Conservation (phyloP, 192 early-diverging fungal genomes). For the Podochytrium sp. region DNA sequence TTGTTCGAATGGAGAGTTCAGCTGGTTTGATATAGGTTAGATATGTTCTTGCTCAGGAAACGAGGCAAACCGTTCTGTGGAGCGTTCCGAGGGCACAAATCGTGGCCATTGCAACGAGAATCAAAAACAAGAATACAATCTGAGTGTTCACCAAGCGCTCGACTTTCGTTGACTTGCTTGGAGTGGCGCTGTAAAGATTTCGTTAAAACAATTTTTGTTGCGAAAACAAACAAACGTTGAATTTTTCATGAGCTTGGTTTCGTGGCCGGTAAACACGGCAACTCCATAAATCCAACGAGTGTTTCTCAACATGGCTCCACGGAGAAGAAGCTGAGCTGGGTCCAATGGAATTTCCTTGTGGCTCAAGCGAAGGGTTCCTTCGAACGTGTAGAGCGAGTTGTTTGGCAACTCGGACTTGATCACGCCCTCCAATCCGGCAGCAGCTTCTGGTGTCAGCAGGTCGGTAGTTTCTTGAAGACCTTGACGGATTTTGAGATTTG, state of each 20-base stretch:
- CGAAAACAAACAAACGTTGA: conserved; percentile 63
- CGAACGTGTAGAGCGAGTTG: conserved; percentile 95
- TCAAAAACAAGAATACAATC: conserved; percentile 90
- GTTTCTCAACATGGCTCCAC: conserved; percentile 93
- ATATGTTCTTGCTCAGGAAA: neutral
- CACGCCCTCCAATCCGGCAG: conserved; percentile 64
- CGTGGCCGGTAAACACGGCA: conserved; percentile 96
- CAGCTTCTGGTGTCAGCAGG: conserved; percentile 71
- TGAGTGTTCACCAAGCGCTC: conserved; percentile 90
- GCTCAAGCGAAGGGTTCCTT: conserved; percentile 73
- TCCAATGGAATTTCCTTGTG: conserved; percentile 81
- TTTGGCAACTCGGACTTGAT: conserved; percentile 94
- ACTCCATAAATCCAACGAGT: conserved; percentile 92
- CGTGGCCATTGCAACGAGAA: conserved; percentile 83
- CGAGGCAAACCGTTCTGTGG: conserved; percentile 31
- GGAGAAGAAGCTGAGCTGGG: conserved; percentile 89
- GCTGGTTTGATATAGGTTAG: conserved; percentile 15
- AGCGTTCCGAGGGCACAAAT: conserved; percentile 85
- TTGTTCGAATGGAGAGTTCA: conserved; percentile 46
- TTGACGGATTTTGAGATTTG: conserved; percentile 97
- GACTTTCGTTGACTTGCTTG: conserved; percentile 90
- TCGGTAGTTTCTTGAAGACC: conserved; percentile 82
- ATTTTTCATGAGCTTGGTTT: conserved; percentile 97
- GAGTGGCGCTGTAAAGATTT: conserved; percentile 54
- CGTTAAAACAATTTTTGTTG: neutral